Evolutionary conservation across 441 rosid genomes (phyloP), one percentile per base, ranked within the genome.

Genomic region (Brassica balearica): DNA sequence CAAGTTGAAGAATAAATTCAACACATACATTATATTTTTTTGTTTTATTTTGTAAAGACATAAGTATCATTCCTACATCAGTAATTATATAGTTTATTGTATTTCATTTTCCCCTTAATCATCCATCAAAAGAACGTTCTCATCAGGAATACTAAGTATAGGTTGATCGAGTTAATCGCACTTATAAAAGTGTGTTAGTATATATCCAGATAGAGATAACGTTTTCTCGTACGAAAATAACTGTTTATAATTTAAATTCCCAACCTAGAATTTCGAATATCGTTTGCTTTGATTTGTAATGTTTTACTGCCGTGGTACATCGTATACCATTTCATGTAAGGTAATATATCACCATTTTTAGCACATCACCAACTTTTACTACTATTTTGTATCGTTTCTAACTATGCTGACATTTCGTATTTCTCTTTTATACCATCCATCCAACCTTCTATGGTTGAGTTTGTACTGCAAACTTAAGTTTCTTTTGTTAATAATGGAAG

Each of bases 1-100:
- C 14, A 6, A 17, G 41, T 46, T 15, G 27, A 62, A 48, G 20
- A 76, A 62, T 69, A 22, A 61, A 62, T 51, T 62, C 43, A 69
- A 51, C 55, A 32, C 12, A 76, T 22, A 51, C 58, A 55, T 10
- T 46, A n/a, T 46, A 9, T 41, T 10, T 10, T 41, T 41, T 41
- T 10, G 48, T 56, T 65, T 34, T 34, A 15, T n/a, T 20, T 12
- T 48, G 15, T n/a, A 48, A 1, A n/a, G 17, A 48, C 56, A 48
- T 11, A 1, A 46, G 53, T 46, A 46, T 11, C 53, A 11, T 46
- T 46, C 53, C 53, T 46, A 11, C 53, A 46, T 46, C 53, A 46
- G 51, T 43, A 23, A 23, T 43, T 34, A 6, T 34, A 34, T 34
- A 34, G 7, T 34, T 34, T 34, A 34, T 34, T 34, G 38, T 34